Evolutionary conservation across 768 basidiomycete genomes (phyloP).

Genomic region (Pleurotus djamor): DNA sequence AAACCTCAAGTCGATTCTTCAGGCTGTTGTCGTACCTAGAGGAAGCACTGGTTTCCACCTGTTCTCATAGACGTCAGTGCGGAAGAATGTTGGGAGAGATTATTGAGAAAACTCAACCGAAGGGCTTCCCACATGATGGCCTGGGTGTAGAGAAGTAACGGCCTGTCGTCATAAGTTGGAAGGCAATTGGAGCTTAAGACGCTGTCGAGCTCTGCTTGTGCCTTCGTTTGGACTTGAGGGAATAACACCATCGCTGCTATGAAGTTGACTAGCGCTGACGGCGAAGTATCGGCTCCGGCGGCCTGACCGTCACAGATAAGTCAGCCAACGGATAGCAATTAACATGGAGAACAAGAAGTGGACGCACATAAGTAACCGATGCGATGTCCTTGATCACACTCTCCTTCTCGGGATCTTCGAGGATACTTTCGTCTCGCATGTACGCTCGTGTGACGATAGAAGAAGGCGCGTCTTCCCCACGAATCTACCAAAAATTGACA

Average conservation of each 20-base stretch:
- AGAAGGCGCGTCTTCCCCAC: no score
- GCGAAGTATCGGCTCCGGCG: slow-evolving; percentile 27
- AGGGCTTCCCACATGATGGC: slow-evolving; percentile 19
- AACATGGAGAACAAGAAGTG: background rate
- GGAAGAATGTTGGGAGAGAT: no score
- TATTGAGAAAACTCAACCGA: slow-evolving; percentile 1
- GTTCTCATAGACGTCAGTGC: no score
- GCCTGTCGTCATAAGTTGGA: slow-evolving; percentile 16
- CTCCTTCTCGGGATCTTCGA: no score
- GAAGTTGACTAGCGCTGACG: slow-evolving; percentile 16
- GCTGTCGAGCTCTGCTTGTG: slow-evolving; percentile 28
- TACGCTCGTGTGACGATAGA: no score
- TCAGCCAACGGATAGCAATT: background rate
- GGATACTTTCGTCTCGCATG: no score
- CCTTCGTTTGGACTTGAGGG: slow-evolving; percentile 22
- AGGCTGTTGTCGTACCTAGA: no score
- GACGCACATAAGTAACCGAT: no score
- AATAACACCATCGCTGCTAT: slow-evolving; percentile 26
- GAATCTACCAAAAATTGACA: no score
- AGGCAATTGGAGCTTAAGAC: slow-evolving; percentile 18
- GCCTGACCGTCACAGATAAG: background rate
- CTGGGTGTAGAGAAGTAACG: slow-evolving; percentile 16
- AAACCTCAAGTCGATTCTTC: background rate
- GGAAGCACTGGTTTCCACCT: no score
- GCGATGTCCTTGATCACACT: no score